Base-by-base conservation (phyloP, 2,329 filamentous ascomycete species). In the Chalara sp. region DNA sequence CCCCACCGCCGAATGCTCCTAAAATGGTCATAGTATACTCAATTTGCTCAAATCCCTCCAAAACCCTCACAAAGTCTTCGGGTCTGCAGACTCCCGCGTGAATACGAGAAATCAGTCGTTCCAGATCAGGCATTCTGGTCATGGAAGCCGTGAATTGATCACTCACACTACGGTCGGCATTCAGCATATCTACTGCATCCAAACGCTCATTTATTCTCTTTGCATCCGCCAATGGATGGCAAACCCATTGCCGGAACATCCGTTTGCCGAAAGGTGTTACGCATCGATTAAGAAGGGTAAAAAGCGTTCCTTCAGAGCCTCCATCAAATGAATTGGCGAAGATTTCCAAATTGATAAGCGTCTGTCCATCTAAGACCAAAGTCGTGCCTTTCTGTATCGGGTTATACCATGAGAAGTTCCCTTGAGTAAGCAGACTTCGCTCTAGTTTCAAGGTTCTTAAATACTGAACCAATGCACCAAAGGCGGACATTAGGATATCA, bases 11-110 rank as follows among this genome's bases (percentile, higher is more conserved):
- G 60, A 87, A 87, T 6, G 84, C 78, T 44, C 79, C 76, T 1
- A 97, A 77, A 28, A 97, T 76, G 47, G 82, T 80, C 78, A 96
- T 89, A 1, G 91, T 95, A 66, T 96, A 93, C 56, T 96, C 90
- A 44, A 99, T 97, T 68, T 96, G 92, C 71, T 97, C 93, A 60
- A 96, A 99, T 0, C 93, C 93, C 67, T 97, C 91, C 0, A 99
- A 75, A 0, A 97, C 92, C 45, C 84, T 87, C 44, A 97, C 83
- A 66, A 99, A 99, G 65, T 99, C 93, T 51, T 93, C 87, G 0
- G 90, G 81, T 63, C 84, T 89, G 71, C 91, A 96, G n/a, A 83
- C 83, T 1, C 89, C 88, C 1, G 93, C 93, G 63, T 99, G 93
- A 8, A 99, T 86, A 6, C 93, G 86, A 30, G 93, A 99, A 49